These are phyloP conservation scores for Suillus tomentosus DNA, from an alignment of 768 basidiomycete genomes.

Conservation along the genomic window DNA sequence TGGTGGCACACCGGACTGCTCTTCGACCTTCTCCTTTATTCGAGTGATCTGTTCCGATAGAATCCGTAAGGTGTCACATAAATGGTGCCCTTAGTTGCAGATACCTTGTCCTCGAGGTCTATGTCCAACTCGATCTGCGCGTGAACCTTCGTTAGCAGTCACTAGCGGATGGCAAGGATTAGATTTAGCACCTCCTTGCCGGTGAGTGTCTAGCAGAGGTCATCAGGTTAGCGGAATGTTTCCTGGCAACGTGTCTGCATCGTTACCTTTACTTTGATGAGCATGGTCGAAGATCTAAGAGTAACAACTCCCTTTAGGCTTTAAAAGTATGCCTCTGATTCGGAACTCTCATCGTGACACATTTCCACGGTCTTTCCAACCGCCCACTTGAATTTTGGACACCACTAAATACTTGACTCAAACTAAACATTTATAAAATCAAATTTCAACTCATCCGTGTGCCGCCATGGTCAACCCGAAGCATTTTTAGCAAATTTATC, in stretches of 20 bases:
- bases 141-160: conserved; percentile 14
- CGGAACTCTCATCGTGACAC: not conserved
- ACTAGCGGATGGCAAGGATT: conserved; percentile 7
- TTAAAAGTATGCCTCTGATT: not conserved
- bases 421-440: too few species aligned
- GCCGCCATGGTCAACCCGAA: too few species aligned
- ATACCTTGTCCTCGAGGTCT: conserved; percentile 83
- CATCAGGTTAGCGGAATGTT: conserved; percentile 7
- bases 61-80: conserved; percentile 8
- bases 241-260: not conserved
- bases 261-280: conserved; percentile 88
- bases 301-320: conserved; percentile 1
- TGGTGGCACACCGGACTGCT: conserved; percentile 97
- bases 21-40: conserved; percentile 98
- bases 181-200: conserved; percentile 82
- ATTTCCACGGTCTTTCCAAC: conserved; percentile 4
- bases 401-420: too few species aligned
- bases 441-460: too few species aligned
- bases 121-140: conserved; percentile 92
- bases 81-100: not conserved
- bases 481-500: too few species aligned
- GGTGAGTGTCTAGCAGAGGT: conserved; percentile 73
- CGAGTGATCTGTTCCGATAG: conserved; percentile 66
- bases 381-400: too few species aligned
- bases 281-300: conserved; percentile 44